Evolutionary conservation across 352 stramenopile genomes (phyloP), one percentile per base, ranked within the genome.

Genomic region (Phytophthora ramorum): DNA sequence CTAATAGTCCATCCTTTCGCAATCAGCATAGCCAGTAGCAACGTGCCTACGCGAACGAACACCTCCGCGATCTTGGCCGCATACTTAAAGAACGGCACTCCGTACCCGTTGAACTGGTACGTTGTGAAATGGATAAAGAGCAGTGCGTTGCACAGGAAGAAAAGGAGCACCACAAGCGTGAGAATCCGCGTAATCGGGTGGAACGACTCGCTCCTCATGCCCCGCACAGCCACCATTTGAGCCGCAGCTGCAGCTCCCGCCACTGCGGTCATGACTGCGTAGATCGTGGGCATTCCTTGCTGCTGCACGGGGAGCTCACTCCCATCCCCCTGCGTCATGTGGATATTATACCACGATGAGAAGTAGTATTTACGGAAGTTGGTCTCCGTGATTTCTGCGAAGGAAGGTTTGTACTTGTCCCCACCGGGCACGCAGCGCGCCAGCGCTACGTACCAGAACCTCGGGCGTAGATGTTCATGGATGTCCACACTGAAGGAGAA

Each of bases 1-100:
- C 86, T 92, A 73, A 94, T 92, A 7, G 86, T 94, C 86, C 85
- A 94, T 1, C 83, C 83, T 53, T 94, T 92, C 1, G 83, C 86
- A 17, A 94, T 72, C 7, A 92, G 62, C 83, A 92, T 91, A 5
- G 82, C 83, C 14, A 94, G 57, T 56, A 92, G 50, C 38, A 92
- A 78, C 20, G 83, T 89, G 38, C 73, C 80, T n/a, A 92, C 82
- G 3, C 78, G 81, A 24, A 91, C 78, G 63, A 94, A 85, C 3
- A 91, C 83, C 26, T 88, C 74, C 5, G 78, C 70, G 54, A 92
- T 89, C 56, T 89, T 86, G 44, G 83, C 83, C 26, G 79, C 73
- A 62, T 91, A 91, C 35, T 85, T 76, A 28, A 89, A 89, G 19
- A 92, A 76, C 10, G 79, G 82, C 14, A 90, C 71, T n/a, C 82